phyloP scores from a whole-genome alignment of 495 filamentous ascomycete genomes.

The Echria macrotheca region DNA sequence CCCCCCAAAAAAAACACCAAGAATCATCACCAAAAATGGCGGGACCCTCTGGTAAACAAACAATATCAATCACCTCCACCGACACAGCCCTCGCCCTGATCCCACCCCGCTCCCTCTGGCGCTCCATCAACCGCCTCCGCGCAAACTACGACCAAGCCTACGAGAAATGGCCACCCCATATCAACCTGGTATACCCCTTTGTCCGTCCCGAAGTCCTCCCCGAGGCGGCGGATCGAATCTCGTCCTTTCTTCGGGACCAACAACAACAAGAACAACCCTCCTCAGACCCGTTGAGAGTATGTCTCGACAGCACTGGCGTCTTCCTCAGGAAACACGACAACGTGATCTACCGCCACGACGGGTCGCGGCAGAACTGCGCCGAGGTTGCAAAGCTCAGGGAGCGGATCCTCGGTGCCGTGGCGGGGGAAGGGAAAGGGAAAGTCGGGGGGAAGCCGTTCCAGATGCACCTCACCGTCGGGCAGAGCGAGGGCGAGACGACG shows the following conservation, averaged over 20 bases:
- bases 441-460: slow-evolving; percentile 9
- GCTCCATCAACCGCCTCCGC: slow-evolving; percentile 42
- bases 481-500: slow-evolving; percentile 38
- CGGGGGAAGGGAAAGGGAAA: neutral
- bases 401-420: slow-evolving; percentile 20
- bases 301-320: slow-evolving; percentile 30
- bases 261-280: too few relatives aligned
- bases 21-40: neutral
- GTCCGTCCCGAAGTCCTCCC: slow-evolving; percentile 29
- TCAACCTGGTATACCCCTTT: slow-evolving; percentile 58
- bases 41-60: neutral
- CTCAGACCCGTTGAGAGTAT: slow-evolving; percentile 19
- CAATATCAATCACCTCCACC: slow-evolving; percentile 24
- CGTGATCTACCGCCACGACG: slow-evolving; percentile 40
- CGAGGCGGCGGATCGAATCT: slow-evolving; percentile 8
- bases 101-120: slow-evolving; percentile 38
- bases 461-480: slow-evolving; percentile 52
- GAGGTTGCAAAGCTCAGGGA: slow-evolving; percentile 16
- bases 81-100: slow-evolving; percentile 49
- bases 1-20: too few relatives aligned
- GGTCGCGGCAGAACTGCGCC: neutral
- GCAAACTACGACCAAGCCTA: slow-evolving; percentile 51
- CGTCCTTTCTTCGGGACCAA: neutral
- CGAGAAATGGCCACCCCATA: slow-evolving; percentile 54
- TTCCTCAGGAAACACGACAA: slow-evolving; percentile 39